Evolutionary conservation across 148 eudicot species (phyloP).

Genomic region (Chenopodium suecicum): DNA sequence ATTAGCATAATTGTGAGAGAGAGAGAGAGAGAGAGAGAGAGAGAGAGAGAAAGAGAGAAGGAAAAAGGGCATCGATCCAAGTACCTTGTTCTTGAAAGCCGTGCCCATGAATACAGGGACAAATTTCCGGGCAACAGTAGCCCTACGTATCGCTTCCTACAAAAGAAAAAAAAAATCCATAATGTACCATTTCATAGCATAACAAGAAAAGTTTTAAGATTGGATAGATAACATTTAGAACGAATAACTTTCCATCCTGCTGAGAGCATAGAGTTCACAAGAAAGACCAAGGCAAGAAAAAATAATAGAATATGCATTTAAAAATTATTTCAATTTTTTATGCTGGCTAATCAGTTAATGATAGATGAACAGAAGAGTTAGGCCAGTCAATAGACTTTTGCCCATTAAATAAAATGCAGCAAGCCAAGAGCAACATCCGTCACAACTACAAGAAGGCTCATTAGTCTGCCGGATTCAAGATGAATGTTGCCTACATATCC

Average conservation of each 20-base stretch:
- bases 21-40: neutral
- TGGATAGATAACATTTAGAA: neutral
- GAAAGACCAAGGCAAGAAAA: too few relatives aligned
- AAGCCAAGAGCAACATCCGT: neutral
- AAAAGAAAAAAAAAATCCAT: conserved; percentile 16
- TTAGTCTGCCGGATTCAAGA: neutral
- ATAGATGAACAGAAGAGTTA: neutral
- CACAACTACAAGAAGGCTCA: neutral
- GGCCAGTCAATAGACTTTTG: neutral
- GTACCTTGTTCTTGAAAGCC: conserved; percentile 97
- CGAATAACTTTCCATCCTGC: neutral
- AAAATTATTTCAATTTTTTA: too few relatives aligned
- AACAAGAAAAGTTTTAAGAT: neutral
- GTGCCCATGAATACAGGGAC: conserved; percentile 98
- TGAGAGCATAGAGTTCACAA: neutral
- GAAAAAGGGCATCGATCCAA: neutral
- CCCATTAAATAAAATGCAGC: neutral
- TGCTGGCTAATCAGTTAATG: neutral
- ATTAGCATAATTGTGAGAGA: neutral
- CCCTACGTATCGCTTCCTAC: conserved; percentile 93
- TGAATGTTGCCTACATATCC: neutral
- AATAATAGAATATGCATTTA: too few relatives aligned
- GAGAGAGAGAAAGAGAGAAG: neutral
- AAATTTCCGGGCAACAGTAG: conserved; percentile 78
- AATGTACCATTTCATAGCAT: neutral